Evolutionary conservation across 2,329 filamentous ascomycete genomes (phyloP).

Genomic region (Trichoderma cornu-damae): DNA sequence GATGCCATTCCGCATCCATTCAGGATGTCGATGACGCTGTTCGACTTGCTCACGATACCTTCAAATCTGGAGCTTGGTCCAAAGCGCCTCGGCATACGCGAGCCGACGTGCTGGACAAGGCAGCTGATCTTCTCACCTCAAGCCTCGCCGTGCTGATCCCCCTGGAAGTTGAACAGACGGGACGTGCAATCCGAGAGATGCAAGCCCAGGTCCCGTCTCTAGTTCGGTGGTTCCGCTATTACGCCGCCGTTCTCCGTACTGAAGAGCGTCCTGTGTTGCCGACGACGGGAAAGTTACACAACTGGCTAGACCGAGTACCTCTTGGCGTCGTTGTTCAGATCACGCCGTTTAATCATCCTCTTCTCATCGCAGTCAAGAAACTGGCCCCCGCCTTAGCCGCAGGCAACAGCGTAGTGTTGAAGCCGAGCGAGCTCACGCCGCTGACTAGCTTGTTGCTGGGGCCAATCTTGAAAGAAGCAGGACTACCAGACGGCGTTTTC

Average conservation of each 20-base stretch:
- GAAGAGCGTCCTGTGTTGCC: slow-evolving; percentile 63
- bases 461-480: slow-evolving; percentile 58
- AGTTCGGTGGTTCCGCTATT: slow-evolving; percentile 67
- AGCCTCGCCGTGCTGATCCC: slow-evolving; percentile 53
- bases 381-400: slow-evolving; percentile 55
- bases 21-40: slow-evolving; percentile 29
- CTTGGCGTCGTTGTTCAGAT: slow-evolving; percentile 55
- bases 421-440: slow-evolving; percentile 59
- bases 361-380: slow-evolving; percentile 56
- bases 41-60: slow-evolving; percentile 54
- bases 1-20: slow-evolving; percentile 29
- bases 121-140: slow-evolving; percentile 49
- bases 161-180: slow-evolving; percentile 63
- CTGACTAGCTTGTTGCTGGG: slow-evolving; percentile 57
- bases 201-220: slow-evolving; percentile 61
- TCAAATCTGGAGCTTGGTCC: slow-evolving; percentile 64
- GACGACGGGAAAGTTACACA: slow-evolving; percentile 55
- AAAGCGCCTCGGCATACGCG: slow-evolving; percentile 51
- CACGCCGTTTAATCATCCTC: slow-evolving; percentile 55
- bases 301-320: slow-evolving; percentile 50
- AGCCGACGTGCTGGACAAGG: slow-evolving; percentile 57
- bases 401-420: slow-evolving; percentile 56
- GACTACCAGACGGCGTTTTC: slow-evolving; percentile 65
- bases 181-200: slow-evolving; percentile 65
- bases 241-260: slow-evolving; percentile 60